Base-by-base conservation (phyloP, 768 basidiomycete species). In the Kwoniella newhampshirensis region DNA sequence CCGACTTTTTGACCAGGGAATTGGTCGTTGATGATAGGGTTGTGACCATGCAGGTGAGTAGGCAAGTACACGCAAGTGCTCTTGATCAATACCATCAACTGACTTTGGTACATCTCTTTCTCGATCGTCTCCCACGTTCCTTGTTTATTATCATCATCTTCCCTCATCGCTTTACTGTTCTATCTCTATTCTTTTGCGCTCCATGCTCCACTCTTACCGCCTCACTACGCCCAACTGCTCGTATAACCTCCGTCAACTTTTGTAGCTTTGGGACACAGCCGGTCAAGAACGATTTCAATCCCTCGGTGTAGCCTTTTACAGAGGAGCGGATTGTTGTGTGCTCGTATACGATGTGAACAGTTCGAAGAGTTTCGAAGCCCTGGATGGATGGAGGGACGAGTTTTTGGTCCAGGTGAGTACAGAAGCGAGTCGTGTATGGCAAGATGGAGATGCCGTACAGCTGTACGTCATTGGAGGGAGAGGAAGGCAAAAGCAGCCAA, bases 231-330 rank as follows among this genome's bases (percentile, higher is more conserved):
- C 30, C 9, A 35, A 27, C 30, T n/a, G 42, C 3, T 20, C 21
- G n/a, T 39, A 43, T 47, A 17, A 37, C 36, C 27, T 43, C 15
- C 2, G 35, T 9, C 21, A 25, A 21, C 55, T 40, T 27, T 20
- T 20, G 11, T 26, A 98, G 91, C 81, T 99, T 46, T 99, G 96
- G 96, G 96, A 99, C 74, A 99, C 96, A 47, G 96, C 96, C 13
- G 96, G 96, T 26, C 96, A 99, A 79, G 96, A 99, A 78, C 90
- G 96, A 47, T 99, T 99, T 84, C 94, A 98, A 78, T 97, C 93
- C 12, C 85, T 99, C 18, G 96, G 96, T 25, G 93, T 98, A 43
- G 96, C 96, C 4, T 99, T 98, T 81, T 99, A 99, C 79, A 87
- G 96, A 66, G 96, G 96, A 32, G 96, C 96, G 15, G 96, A 99